phyloP scores from a whole-genome alignment of 2,329 filamentous ascomycete genomes.

The Hypoxylon rubiginosum region DNA sequence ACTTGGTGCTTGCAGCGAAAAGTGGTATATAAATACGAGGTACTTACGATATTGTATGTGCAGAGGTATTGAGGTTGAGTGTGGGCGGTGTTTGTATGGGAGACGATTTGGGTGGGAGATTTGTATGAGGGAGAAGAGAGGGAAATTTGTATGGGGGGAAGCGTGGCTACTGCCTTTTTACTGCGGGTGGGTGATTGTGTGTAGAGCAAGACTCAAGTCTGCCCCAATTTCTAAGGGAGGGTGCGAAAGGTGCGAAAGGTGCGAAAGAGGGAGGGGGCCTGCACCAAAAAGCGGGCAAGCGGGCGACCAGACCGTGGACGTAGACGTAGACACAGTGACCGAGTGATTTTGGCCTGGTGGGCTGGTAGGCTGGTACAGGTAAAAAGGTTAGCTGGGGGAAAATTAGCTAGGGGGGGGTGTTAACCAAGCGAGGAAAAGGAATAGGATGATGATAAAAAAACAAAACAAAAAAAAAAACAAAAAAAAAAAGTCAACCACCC shows the following conservation, averaged over 20 bases:
- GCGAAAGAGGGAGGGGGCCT: slow-evolving; percentile 46
- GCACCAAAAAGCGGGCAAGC: slow-evolving; percentile 49
- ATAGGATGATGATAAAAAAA: no score
- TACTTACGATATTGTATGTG: slow-evolving; percentile 66
- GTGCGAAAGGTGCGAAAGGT: slow-evolving; percentile 35
- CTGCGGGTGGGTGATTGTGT: slow-evolving; percentile 74
- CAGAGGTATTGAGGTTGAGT: slow-evolving; percentile 57
- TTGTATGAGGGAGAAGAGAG: slow-evolving; percentile 73
- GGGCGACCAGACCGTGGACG: slow-evolving; percentile 32
- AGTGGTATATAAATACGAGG: slow-evolving; percentile 56
- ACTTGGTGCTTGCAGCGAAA: slow-evolving; percentile 53
- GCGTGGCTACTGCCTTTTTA: slow-evolving; percentile 71
- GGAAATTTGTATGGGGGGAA: slow-evolving; percentile 69
- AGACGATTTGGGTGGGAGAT: slow-evolving; percentile 67
- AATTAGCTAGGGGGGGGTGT: not conserved
- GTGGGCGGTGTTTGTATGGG: slow-evolving; percentile 63
- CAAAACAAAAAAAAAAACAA: not conserved
- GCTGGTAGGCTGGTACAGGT: not conserved
- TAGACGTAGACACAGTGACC: slow-evolving; percentile 32
- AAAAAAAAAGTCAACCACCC: not conserved
- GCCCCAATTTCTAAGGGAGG: slow-evolving; percentile 46
- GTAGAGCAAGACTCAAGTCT: slow-evolving; percentile 45
- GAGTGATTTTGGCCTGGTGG: slow-evolving; percentile 9
- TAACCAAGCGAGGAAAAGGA: slow-evolving; percentile 2
- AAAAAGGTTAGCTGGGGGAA: not conserved